Base-by-base conservation (phyloP, 2,329 filamentous ascomycete genomes). In the Metarhizium humberi region DNA sequence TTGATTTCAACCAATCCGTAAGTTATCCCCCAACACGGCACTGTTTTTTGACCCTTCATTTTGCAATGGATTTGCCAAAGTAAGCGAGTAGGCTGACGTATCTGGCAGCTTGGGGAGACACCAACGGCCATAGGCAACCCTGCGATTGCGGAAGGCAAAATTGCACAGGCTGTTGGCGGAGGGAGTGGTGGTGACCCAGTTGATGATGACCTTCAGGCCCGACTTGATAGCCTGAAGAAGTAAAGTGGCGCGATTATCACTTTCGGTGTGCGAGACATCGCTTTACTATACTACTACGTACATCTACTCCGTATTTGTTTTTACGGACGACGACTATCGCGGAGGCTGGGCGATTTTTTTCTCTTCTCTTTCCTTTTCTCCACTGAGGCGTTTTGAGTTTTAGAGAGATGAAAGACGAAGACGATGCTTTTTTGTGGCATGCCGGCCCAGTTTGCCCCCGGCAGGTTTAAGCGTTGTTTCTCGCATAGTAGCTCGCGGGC, bases 201-300 rank as follows among this genome's bases (percentile, higher is more conserved):
- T n/a, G 92, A 96, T 65, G 90, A 96, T 66, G 94, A 96, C 69
- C 81, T 99, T 30, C 92, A 97, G 75, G 92, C 94, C 60, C 84
- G 94, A 57, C 80, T 99, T 53, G 90, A 97, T 69, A 95, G 92
- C 70, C 75, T 97, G 61, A 80, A 88, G 66, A 78, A 79, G 69
- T 82, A 71, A 68, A 45, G 6, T 30, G 36, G 5, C 42, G 25
- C 11, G 10, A 38, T 36, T 13, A n/a, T 25, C 6, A 25, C 25
- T 30, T 6, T 29, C 4, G 32, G 30, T 16, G 29, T 20, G 36
- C 18, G 38, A 34, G 11, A 25, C 20, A 13, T 30, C 32, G 25
- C 30, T 20, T 32, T 13, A 45, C 32, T 45, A 34, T 38, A 34
- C 32, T 25, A 46, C 10, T 13, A 20, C 25, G 25, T 25, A 11